Evolutionary conservation across 441 rosid species (phyloP).

Genomic region (Pelargonium australe): DNA sequence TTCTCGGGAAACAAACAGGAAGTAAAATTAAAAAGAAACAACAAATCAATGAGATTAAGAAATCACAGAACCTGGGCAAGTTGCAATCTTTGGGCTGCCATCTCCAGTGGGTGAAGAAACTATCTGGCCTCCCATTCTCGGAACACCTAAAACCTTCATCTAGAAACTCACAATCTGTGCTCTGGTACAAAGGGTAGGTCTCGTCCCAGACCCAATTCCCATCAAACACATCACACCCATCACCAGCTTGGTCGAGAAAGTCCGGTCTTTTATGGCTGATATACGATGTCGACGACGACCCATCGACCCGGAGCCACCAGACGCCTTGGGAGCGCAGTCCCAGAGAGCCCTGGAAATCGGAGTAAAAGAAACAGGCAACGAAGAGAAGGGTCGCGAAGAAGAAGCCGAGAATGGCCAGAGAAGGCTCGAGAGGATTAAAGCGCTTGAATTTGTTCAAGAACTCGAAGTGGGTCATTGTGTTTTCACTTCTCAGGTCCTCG

Average conservation of each 20-base stretch:
- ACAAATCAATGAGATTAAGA: neutral
- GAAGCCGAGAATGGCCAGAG: constrained; percentile 58
- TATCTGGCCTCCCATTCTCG: constrained; percentile 86
- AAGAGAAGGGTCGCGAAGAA: constrained; percentile 53
- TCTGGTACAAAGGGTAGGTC: constrained; percentile 75
- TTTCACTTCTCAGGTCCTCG: constrained; percentile 16
- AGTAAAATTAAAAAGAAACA: constrained; percentile 7
- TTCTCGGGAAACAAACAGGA: too few relatives aligned
- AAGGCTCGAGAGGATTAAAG: constrained; percentile 56
- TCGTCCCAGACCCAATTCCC: constrained; percentile 98
- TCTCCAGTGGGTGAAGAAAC: constrained; percentile 83
- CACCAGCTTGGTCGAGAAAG: constrained; percentile 47
- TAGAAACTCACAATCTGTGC: constrained; percentile 69
- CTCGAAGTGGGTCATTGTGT: constrained; percentile 31
- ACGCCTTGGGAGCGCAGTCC: constrained; percentile 24
- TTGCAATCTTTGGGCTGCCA: constrained; percentile 84
- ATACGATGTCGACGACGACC: constrained; percentile 21
- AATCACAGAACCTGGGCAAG: constrained; percentile 60
- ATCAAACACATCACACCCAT: constrained; percentile 65
- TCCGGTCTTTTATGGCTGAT: constrained; percentile 31
- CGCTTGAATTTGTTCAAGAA: constrained; percentile 60
- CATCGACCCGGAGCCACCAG: constrained; percentile 47
- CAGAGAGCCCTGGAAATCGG: constrained; percentile 34
- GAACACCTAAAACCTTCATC: constrained; percentile 77
- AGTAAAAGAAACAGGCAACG: constrained; percentile 59